Evolutionary conservation across 1,139 yeast species (phyloP).

Genomic region (Pneumocystis canis): DNA sequence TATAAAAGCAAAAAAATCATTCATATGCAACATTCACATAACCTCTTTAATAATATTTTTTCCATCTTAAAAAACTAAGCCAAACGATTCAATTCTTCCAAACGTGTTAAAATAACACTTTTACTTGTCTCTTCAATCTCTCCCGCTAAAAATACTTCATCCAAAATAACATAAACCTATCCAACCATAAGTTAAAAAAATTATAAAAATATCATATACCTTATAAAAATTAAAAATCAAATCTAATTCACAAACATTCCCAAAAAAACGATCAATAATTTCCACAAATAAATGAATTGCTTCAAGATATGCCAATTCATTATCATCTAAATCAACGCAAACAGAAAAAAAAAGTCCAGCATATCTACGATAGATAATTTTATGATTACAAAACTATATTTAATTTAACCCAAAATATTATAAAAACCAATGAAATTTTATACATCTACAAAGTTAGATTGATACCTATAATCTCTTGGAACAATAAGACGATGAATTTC

Average conservation of each 20-base stretch:
- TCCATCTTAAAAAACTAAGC: slow-evolving; percentile 12
- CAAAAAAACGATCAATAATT: slow-evolving; percentile 68
- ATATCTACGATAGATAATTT: slow-evolving; percentile 73
- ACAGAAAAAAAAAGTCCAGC: slow-evolving; percentile 83
- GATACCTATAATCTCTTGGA: slow-evolving; percentile 69
- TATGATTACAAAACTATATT: slow-evolving; percentile 40
- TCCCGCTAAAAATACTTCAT: slow-evolving; percentile 66
- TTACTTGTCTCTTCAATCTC: slow-evolving; percentile 65
- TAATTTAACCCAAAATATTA: background rate
- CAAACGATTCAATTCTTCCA: slow-evolving; percentile 28
- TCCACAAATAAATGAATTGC: slow-evolving; percentile 82
- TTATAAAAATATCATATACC: slow-evolving; percentile 10
- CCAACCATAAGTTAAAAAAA: background rate
- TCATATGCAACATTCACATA: background rate
- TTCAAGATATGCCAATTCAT: slow-evolving; percentile 69
- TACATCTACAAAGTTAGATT: slow-evolving; percentile 56
- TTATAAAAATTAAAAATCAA: slow-evolving; percentile 68
- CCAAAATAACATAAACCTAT: slow-evolving; percentile 46
- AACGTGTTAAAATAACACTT: slow-evolving; percentile 38
- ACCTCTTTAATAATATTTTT: background rate
- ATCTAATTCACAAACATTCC: slow-evolving; percentile 90
- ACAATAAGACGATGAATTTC: slow-evolving; percentile 75
- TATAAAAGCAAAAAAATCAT: background rate
- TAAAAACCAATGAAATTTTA: background rate
- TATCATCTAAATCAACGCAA: slow-evolving; percentile 60